A percentile compares a stretch with the other conserved stretches of the same genome.
Evolutionary conservation across 106 monocot species (phyloP).

Genomic region (Acorus gramineus): DNA sequence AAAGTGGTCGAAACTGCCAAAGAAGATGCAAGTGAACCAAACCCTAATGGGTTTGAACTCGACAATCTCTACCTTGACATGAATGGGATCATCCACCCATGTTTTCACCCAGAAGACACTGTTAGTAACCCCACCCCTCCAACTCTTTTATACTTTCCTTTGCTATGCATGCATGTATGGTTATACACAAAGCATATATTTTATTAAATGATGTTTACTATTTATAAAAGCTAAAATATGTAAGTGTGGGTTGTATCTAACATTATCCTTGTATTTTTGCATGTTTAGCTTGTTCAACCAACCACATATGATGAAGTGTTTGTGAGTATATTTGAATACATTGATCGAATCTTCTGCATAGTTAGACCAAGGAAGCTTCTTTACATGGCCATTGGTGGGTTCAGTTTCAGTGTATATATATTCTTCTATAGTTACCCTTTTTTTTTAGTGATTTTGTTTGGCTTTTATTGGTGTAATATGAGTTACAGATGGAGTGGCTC

Average conservation of each 20-base stretch:
- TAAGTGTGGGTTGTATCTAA: too few relatives aligned
- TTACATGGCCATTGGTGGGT: slow-evolving; percentile 47
- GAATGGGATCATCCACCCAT: slow-evolving; percentile 62
- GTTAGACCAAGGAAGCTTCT: slow-evolving; percentile 52
- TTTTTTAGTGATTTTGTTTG: not conserved
- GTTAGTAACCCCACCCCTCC: not conserved
- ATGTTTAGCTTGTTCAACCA: slow-evolving; percentile 22
- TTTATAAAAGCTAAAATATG: too few relatives aligned
- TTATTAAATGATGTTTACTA: too few relatives aligned
- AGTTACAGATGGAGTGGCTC: slow-evolving; percentile 53
- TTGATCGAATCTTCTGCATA: slow-evolving; percentile 37
- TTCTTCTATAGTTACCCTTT: not conserved
- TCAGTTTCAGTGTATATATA: not conserved
- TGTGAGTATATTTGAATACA: slow-evolving; percentile 29
- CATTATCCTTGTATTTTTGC: too few relatives aligned
- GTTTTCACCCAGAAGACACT: slow-evolving; percentile 49
- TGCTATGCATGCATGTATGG: not conserved
- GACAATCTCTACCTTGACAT: slow-evolving; percentile 59
- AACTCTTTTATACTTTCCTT: not conserved
- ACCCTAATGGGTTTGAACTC: slow-evolving; percentile 31
- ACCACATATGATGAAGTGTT: slow-evolving; percentile 46
- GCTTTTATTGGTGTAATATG: too few relatives aligned
- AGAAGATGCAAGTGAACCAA: slow-evolving; percentile 8
- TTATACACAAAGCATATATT: too few relatives aligned
- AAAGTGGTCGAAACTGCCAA: slow-evolving; percentile 8